Evolutionary conservation across 1,284 basidiomycete genomes (phyloP), one percentile per base, ranked within the genome.

Genomic region (Xanthoconium separans): DNA sequence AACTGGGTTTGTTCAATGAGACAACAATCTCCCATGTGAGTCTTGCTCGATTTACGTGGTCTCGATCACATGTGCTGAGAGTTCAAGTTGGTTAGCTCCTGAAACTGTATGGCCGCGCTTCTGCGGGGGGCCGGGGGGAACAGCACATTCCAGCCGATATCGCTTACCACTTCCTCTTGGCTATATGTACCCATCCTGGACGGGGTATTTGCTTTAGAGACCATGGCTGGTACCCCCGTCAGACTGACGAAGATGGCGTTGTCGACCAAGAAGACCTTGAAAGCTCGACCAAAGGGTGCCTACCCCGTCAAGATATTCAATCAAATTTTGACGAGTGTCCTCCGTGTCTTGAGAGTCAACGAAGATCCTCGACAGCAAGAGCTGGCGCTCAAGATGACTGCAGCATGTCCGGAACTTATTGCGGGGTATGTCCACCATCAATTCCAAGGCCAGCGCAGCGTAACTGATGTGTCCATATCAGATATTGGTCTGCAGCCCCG

Each of bases 351-450:
- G 18, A 87, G 88, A 58, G 87, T 90, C 6, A 89, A 90, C 51
- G 91, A 95, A 61, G 93, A 95, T 62, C 75, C 85, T 11, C 81
- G 90, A n/a, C 87, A 93, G 58, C 93, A 93, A 62, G 91, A 93
- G 58, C 78, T 97, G 43, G 89, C 87, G 0, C 69, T 93, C 42
- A 87, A 86, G 63, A 90, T 97, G 31, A 75, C 94, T 22, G 63
- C 74, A 2, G 85, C 90, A 0, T 95, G 91, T 68, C 94, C 94
- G 0, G 95, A 98, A 68, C 82, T 97, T 4, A 84, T 94, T 2
- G 77, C 88, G 0, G 84, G 89, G 80, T 93, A 64, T 48, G 76
- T 76, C 31, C 36, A n/a, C 29, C 40, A 31, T 57, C 27, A 36
- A 22, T 40, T 50, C 8, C 20, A 5, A 3, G 30, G 6, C 34